These are phyloP conservation scores for Chytridiales sp. DNA, from an alignment of 371 early-diverging fungal species.

Conservation along the genomic window DNA sequence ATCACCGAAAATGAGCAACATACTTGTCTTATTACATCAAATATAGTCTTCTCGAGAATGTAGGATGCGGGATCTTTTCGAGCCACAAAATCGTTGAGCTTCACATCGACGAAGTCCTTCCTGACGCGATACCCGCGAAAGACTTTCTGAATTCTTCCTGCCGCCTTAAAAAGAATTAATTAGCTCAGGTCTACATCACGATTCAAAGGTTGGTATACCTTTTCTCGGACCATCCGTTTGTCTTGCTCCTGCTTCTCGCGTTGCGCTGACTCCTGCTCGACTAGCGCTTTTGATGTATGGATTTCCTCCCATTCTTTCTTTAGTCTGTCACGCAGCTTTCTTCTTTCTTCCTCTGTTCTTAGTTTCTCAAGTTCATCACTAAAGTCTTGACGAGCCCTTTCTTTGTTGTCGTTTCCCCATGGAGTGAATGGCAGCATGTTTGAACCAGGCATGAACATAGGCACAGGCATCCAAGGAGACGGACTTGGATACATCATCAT, in stretches of 20 bases:
- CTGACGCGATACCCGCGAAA: conserved; percentile 13
- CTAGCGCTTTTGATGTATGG: neutral
- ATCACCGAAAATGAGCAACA: neutral
- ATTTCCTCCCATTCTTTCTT: neutral
- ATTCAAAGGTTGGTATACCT: too few species aligned
- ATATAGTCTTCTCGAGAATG: conserved; percentile 13
- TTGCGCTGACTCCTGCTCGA: too few species aligned
- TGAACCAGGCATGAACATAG: too few species aligned
- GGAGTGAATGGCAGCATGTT: too few species aligned
- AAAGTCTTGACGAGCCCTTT: conserved; percentile 12
- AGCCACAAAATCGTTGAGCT: conserved; percentile 6
- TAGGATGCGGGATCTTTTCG: conserved; percentile 6
- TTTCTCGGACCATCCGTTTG: neutral
- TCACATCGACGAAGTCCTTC: neutral
- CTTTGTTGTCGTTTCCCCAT: conserved; percentile 9
- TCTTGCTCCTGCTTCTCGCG: conserved; percentile 1
- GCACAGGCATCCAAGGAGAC: too few species aligned
- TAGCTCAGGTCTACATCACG: too few species aligned
- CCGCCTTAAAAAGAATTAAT: too few species aligned
- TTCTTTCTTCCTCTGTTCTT: conserved; percentile 8
- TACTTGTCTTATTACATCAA: conserved; percentile 16
- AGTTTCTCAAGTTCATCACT: conserved; percentile 11
- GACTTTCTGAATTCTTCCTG: conserved; percentile 7
- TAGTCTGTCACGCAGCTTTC: neutral
- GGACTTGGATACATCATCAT: too few species aligned